phyloP scores from a whole-genome alignment of 2,329 filamentous ascomycete genomes.

The Apiospora kogelbergensis region DNA sequence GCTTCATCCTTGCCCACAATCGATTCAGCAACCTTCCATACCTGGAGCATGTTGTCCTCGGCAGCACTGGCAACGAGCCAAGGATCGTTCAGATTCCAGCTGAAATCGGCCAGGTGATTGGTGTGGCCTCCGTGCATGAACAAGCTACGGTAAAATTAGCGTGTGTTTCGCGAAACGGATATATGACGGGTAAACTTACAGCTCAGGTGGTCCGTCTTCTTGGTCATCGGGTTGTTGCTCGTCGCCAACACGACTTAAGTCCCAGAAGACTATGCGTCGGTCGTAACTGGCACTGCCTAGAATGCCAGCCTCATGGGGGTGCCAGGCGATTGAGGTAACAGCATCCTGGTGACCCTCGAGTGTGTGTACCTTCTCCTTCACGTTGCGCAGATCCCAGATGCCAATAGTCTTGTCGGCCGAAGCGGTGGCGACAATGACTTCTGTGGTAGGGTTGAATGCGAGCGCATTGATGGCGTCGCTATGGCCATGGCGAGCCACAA shows the following conservation, averaged over 20 bases:
- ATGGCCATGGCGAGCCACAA: conserved; percentile 73
- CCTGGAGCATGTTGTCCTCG: conserved; percentile 94
- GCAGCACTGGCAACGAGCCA: conserved; percentile 96
- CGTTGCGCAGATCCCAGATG: conserved; percentile 91
- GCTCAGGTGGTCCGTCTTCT: conserved; percentile 90
- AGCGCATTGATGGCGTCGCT: conserved; percentile 94
- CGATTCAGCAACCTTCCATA: conserved; percentile 84
- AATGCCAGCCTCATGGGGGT: conserved; percentile 85
- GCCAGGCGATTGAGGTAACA: conserved; percentile 92
- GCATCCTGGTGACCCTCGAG: conserved; percentile 86
- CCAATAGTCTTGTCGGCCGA: conserved; percentile 95
- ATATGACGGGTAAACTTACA: conserved; percentile 60
- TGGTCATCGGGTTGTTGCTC: conserved; percentile 94
- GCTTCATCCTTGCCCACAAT: conserved; percentile 78
- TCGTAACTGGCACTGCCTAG: conserved; percentile 92
- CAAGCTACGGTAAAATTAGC: conserved; percentile 51
- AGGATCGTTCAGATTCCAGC: conserved; percentile 95
- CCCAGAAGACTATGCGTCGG: conserved; percentile 93
- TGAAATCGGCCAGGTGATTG: conserved; percentile 94
- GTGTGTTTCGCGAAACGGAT: neutral
- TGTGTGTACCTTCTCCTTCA: conserved; percentile 86
- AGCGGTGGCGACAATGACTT: conserved; percentile 86
- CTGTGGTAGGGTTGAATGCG: conserved; percentile 89
- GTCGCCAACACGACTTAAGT: conserved; percentile 85
- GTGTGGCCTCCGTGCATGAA: conserved; percentile 99